Evolutionary conservation across 306 rosid genomes (phyloP).

Genomic region (Lathyrus tuberosus): DNA sequence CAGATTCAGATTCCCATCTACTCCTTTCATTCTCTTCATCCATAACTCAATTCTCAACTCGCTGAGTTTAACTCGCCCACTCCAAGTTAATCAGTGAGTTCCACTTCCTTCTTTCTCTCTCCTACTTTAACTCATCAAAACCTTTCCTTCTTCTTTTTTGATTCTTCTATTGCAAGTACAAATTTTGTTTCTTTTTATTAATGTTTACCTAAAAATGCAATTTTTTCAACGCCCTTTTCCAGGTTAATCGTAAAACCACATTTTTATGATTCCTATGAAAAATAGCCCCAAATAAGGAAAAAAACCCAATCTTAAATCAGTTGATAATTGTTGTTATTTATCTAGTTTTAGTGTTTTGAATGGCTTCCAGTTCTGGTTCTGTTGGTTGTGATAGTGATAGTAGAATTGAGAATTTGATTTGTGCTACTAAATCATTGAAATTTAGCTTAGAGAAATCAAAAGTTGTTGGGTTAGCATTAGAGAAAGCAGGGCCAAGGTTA

Average conservation of each 20-base stretch:
- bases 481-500: constrained; percentile 79
- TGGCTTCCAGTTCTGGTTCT: constrained; percentile 61
- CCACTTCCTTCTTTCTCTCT: constrained; percentile 11
- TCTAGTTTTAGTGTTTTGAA: constrained; percentile 39
- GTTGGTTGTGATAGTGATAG: constrained; percentile 31
- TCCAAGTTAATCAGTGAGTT: constrained; percentile 42
- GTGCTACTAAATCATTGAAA: constrained; percentile 78
- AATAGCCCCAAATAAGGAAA: neutral
- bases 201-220: constrained; percentile 30
- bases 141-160: neutral
- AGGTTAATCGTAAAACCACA: constrained; percentile 36
- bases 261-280: constrained; percentile 58
- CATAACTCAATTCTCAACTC: constrained; percentile 34
- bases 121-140: neutral
- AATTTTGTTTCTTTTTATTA: constrained; percentile 13
- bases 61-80: constrained; percentile 47
- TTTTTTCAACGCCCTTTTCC: constrained; percentile 7
- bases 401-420: constrained; percentile 59
- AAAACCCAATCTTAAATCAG: constrained; percentile 27
- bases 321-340: constrained; percentile 14
- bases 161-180: neutral
- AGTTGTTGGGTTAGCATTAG: constrained; percentile 66
- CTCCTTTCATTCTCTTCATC: constrained; percentile 25
- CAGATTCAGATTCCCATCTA: constrained; percentile 62
- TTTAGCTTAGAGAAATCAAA: constrained; percentile 81